Conservation (phyloP, 1,284 basidiomycete genomes). For the Somion occarium region DNA sequence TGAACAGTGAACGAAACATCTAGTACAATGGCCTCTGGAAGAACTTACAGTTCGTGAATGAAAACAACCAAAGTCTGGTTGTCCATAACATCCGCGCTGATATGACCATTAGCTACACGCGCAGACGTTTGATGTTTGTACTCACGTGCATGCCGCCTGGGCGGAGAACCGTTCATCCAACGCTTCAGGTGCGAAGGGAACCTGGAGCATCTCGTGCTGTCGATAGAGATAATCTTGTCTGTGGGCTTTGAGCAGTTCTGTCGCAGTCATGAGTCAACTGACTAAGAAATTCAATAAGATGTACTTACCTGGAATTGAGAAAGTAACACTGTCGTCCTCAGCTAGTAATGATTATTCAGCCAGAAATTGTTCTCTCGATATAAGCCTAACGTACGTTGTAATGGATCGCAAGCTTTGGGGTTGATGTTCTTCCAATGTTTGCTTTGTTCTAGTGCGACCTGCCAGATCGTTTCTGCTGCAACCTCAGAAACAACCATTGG, state of each 20-base stretch:
- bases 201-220: constrained; percentile 69
- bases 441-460: constrained; percentile 83
- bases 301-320: constrained; percentile 59
- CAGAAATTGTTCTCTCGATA: too few relatives aligned
- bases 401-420: constrained; percentile 74
- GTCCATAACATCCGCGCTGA: constrained; percentile 61
- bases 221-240: constrained; percentile 75
- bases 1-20: too few relatives aligned
- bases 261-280: too few relatives aligned
- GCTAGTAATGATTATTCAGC: constrained; percentile 32
- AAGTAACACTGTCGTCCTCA: constrained; percentile 53
- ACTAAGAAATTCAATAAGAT: background rate
- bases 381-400: constrained; percentile 47
- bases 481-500: constrained; percentile 69
- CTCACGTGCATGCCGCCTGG: constrained; percentile 85
- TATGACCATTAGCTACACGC: constrained; percentile 11
- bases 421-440: constrained; percentile 88
- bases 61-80: constrained; percentile 75
- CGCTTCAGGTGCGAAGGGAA: constrained; percentile 68
- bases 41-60: constrained; percentile 84
- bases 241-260: constrained; percentile 82
- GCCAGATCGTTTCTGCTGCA: constrained; percentile 84
- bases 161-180: constrained; percentile 68
- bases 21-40: too few relatives aligned
- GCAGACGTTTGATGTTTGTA: constrained; percentile 13